phyloP scores from a whole-genome alignment of 208 protist genomes.

The Trypanosoma brucei region DNA sequence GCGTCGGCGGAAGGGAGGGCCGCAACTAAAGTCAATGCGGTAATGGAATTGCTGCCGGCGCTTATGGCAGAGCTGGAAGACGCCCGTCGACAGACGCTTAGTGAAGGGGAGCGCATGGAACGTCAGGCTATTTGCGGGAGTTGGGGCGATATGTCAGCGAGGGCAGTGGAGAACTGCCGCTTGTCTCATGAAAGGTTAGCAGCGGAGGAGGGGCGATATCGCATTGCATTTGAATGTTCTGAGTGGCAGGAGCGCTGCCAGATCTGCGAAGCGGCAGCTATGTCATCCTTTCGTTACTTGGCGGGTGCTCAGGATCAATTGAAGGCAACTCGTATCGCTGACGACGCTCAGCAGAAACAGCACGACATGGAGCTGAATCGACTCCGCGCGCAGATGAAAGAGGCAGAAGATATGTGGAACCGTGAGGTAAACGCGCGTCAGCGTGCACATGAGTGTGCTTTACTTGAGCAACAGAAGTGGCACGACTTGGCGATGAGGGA shows the following conservation, averaged over 20 bases:
- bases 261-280: too few species aligned
- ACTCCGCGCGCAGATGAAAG: too few species aligned
- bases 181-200: neutral
- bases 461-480: neutral
- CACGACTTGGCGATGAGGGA: neutral
- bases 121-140: neutral
- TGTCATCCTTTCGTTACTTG: too few species aligned
- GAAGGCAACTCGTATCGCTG: neutral
- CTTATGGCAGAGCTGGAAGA: neutral
- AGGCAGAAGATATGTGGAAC: too few species aligned
- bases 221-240: neutral
- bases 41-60: too few species aligned
- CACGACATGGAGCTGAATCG: constrained; percentile 4
- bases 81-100: neutral
- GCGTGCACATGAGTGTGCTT: too few species aligned
- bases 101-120: neutral
- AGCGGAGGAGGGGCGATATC: neutral
- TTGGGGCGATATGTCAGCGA: neutral
- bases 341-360: neutral
- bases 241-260: neutral
- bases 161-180: neutral
- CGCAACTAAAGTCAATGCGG: neutral
- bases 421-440: too few species aligned
- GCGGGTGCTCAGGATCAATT: too few species aligned
- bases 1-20: neutral